phyloP scores from a whole-genome alignment of 768 basidiomycete genomes.

The Candolleomyces eurysporus region DNA sequence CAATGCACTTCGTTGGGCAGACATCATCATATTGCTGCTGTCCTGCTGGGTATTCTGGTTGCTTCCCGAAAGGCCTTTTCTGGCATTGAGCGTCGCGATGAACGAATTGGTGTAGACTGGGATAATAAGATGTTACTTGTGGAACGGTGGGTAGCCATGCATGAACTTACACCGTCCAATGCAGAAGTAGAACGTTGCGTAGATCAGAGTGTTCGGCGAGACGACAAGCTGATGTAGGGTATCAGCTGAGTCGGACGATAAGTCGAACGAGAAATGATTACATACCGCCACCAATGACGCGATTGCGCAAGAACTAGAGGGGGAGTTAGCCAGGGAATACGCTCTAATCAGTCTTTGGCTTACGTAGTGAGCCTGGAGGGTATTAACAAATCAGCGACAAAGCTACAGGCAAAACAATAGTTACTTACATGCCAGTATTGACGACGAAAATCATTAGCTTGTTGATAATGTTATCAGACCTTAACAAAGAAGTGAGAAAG shows the following conservation, averaged over 20 bases:
- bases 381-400: slow-evolving; percentile 5
- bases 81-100: slow-evolving; percentile 50
- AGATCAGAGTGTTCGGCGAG: slow-evolving; percentile 43
- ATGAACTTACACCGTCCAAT: slow-evolving; percentile 44
- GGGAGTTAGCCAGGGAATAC: neutral
- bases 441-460: slow-evolving; percentile 54
- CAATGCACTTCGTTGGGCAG: slow-evolving; percentile 25
- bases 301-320: slow-evolving; percentile 41
- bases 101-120: slow-evolving; percentile 53
- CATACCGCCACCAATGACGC: slow-evolving; percentile 47
- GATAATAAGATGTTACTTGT: neutral
- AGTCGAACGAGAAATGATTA: neutral
- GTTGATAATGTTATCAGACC: slow-evolving; percentile 52
- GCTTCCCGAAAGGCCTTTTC: slow-evolving; percentile 32
- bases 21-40: slow-evolving; percentile 24
- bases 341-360: neutral
- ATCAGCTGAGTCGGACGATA: neutral
- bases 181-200: slow-evolving; percentile 52
- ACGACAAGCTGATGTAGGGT: slow-evolving; percentile 28
- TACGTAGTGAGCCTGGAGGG: slow-evolving; percentile 35
- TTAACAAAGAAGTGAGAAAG: slow-evolving; percentile 7
- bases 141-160: too few relatives aligned
- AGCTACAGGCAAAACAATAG: neutral
- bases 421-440: slow-evolving; percentile 46
- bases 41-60: slow-evolving; percentile 26